phyloP scores from a whole-genome alignment of 352 stramenopile genomes.

The Phytophthora ohioensis region DNA sequence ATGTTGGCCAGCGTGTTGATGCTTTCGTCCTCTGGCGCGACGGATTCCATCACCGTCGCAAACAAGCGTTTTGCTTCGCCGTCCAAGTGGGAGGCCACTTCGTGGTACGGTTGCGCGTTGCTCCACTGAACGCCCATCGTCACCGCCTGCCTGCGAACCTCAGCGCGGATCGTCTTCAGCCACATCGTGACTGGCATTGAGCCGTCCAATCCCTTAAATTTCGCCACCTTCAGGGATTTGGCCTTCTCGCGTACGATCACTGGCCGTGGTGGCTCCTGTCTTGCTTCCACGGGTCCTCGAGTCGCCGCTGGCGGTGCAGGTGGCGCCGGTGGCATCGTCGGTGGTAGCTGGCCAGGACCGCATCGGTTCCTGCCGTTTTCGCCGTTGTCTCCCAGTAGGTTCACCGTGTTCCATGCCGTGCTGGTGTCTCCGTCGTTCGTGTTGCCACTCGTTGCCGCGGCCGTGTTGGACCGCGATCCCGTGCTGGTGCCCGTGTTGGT shows the following conservation, averaged over 20 bases:
- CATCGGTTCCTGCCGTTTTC: too few species aligned
- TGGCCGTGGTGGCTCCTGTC: too few species aligned
- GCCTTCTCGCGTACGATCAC: not conserved
- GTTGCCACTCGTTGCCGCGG: too few species aligned
- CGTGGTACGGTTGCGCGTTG: constrained; percentile 2
- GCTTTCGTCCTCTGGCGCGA: constrained; percentile 1
- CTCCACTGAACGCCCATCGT: constrained; percentile 3
- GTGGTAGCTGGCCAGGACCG: too few species aligned
- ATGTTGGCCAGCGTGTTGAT: not conserved
- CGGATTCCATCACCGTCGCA: constrained; percentile 1
- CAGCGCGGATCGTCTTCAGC: not conserved
- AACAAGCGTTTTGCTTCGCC: not conserved
- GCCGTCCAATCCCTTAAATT: constrained; percentile 15
- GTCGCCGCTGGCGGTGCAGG: too few species aligned
- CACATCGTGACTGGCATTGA: constrained; percentile 8
- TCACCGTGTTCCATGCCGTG: too few species aligned
- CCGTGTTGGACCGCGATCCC: too few species aligned
- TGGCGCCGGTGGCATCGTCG: too few species aligned
- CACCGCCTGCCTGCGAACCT: not conserved
- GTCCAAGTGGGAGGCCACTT: not conserved
- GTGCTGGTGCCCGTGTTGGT: too few species aligned
- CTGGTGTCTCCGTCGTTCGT: too few species aligned
- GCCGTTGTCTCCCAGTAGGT: too few species aligned
- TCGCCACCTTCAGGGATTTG: not conserved
- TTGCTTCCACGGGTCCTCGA: too few species aligned